Conservation (phyloP, 2,329 filamentous ascomycete genomes). For the Aspergillus sp. region DNA sequence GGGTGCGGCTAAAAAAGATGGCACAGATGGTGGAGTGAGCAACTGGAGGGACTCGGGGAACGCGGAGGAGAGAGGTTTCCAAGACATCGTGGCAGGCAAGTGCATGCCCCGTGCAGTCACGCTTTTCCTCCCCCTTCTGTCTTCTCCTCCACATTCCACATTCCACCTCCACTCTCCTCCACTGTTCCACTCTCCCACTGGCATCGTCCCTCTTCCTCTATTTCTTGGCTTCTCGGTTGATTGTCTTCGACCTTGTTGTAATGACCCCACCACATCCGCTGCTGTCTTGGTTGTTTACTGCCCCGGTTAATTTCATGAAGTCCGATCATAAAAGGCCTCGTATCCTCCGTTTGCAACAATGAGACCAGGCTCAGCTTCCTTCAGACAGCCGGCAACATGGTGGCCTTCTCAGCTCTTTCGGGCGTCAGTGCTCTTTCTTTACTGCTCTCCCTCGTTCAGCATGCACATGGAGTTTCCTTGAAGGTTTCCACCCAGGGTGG, state of each 20-base stretch:
- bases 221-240: no score
- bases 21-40: neutral
- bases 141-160: neutral
- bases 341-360: neutral
- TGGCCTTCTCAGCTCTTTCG: conserved; percentile 13
- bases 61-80: neutral
- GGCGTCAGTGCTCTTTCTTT: conserved; percentile 10
- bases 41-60: neutral
- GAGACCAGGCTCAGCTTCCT: neutral
- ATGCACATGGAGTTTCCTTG: conserved; percentile 10
- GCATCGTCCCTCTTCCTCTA: no score
- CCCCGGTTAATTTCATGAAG: neutral
- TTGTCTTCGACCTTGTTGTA: neutral
- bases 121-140: neutral
- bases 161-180: neutral
- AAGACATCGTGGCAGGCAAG: neutral
- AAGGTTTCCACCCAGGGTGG: conserved; percentile 29
- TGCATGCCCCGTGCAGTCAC: neutral
- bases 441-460: conserved; percentile 5
- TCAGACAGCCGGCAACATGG: conserved; percentile 7
- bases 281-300: neutral
- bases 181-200: neutral
- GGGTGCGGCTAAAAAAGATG: neutral
- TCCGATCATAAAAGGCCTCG: neutral
- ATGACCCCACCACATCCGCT: neutral